Evolutionary conservation across 1,284 basidiomycete genomes (phyloP), one percentile per base, ranked within the genome.

Genomic region (Leccinum griseonigrum): DNA sequence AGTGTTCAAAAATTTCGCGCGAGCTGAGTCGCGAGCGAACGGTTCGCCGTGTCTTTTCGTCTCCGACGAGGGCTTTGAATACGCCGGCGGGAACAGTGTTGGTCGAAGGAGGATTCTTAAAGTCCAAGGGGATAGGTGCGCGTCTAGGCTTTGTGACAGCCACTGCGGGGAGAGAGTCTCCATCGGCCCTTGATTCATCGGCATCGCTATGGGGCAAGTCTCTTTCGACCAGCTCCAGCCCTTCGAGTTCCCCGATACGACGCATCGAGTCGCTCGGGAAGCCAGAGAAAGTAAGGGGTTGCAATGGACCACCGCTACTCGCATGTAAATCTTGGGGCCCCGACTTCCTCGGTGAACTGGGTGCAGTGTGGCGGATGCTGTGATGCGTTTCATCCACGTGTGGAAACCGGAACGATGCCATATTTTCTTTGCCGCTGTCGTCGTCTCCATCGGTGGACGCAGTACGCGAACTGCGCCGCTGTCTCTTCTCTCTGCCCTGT

Each of bases 51-150:
- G 87, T 86, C 52, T 86, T 80, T 63, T 90, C 88, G 57, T 91
- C 84, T 56, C 76, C 79, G 29, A 83, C 85, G 58, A 91, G 78
- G 11, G 90, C 88, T 76, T 92, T 92, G 83, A 93, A 93, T 61
- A 92, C 70, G 3, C 90, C 90, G 48, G 91, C 91, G 26, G 91
- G 91, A 14, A 92, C 87, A 16, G 89, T 92, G 68, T 90, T 91
- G 28, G 78, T 85, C 14, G 86, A 85, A 2, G 85, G 77, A 31
- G 88, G 81, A 66, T 90, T 87, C 69, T 85, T 92, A 77, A 92
- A 93, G 71, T 92, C 90, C 58, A 92, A 78, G 9, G 90, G 90
- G 58, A 92, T 86, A 3, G 91, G 90, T 10, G 90, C 85, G 54
- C 90, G 86, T 72, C 86, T 89, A 18, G 79, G 71, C 71, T 82